Conservation (phyloP, 2,329 filamentous ascomycete genomes). For the Sporothrix pallida region DNA sequence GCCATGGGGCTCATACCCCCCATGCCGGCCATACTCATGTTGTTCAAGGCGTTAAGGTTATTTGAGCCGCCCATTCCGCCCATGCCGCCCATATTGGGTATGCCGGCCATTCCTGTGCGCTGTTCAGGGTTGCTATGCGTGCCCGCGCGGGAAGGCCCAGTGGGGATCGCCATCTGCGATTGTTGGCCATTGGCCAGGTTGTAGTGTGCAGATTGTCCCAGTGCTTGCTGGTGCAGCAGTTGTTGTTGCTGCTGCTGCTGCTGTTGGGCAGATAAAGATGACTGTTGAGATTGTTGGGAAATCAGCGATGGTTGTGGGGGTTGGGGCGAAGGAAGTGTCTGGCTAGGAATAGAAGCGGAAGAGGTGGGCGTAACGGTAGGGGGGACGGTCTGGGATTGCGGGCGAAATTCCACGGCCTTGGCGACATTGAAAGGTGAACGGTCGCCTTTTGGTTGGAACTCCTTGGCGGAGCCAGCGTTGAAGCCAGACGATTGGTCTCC, state of each 20-base stretch:
- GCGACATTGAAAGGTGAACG: constrained; percentile 38
- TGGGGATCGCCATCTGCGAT: constrained; percentile 33
- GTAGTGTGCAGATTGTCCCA: constrained; percentile 7
- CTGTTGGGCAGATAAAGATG: background rate
- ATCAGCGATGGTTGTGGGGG: constrained; percentile 25
- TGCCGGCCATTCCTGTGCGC: constrained; percentile 4
- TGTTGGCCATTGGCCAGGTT: constrained; percentile 33
- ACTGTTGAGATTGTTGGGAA: constrained; percentile 23
- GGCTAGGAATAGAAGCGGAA: constrained; percentile 28
- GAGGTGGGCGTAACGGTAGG: constrained; percentile 32
- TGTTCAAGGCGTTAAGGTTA: constrained; percentile 51
- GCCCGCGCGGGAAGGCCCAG: constrained; percentile 33
- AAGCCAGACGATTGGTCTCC: constrained; percentile 33
- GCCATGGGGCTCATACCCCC: constrained; percentile 45
- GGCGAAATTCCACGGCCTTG: constrained; percentile 38
- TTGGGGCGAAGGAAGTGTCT: constrained; percentile 31
- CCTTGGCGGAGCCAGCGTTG: constrained; percentile 32
- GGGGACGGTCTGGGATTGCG: constrained; percentile 33
- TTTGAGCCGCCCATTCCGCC: constrained; percentile 45
- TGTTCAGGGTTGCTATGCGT: constrained; percentile 19
- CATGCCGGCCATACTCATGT: constrained; percentile 50
- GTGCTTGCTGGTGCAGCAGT: constrained; percentile 21
- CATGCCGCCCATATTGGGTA: constrained; percentile 47
- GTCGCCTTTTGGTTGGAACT: constrained; percentile 36
- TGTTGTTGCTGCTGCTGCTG: constrained; percentile 23